Conservation (phyloP, 768 basidiomycete genomes). For the Agaricus blazei region DNA sequence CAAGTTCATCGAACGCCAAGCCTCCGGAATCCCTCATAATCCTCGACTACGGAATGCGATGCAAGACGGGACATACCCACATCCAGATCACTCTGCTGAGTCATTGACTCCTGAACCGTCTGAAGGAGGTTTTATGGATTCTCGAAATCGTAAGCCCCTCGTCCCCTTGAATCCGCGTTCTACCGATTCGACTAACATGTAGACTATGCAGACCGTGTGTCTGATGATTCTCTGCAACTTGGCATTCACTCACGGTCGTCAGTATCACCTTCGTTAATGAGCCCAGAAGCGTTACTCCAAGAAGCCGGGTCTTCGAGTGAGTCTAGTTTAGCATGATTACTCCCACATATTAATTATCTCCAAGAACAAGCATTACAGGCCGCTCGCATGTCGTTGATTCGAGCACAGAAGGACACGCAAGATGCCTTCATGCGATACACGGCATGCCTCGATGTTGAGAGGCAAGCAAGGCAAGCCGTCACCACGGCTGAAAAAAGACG, state of each 20-base stretch:
- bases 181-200: neutral
- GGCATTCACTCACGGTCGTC: constrained; percentile 37
- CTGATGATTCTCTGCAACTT: constrained; percentile 23
- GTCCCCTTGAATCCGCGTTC: neutral
- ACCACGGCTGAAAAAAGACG: constrained; percentile 61
- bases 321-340: constrained; percentile 15
- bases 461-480: constrained; percentile 61
- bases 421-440: constrained; percentile 69
- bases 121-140: constrained; percentile 36
- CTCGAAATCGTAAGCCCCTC: constrained; percentile 28
- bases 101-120: constrained; percentile 47
- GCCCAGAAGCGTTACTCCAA: constrained; percentile 47
- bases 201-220: constrained; percentile 24
- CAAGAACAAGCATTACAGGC: constrained; percentile 59
- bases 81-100: constrained; percentile 40
- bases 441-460: constrained; percentile 61
- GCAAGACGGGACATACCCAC: constrained; percentile 27
- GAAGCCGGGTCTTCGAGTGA: constrained; percentile 59
- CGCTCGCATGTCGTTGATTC: constrained; percentile 51
- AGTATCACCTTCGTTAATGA: constrained; percentile 46
- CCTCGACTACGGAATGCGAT: constrained; percentile 62
- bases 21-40: constrained; percentile 72
- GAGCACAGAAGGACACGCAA: constrained; percentile 68
- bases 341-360: constrained; percentile 14
- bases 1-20: constrained; percentile 78